Evolutionary conservation across 129 eudicot genomes (phyloP).

Genomic region (Helichrysum umbraculigerum): DNA sequence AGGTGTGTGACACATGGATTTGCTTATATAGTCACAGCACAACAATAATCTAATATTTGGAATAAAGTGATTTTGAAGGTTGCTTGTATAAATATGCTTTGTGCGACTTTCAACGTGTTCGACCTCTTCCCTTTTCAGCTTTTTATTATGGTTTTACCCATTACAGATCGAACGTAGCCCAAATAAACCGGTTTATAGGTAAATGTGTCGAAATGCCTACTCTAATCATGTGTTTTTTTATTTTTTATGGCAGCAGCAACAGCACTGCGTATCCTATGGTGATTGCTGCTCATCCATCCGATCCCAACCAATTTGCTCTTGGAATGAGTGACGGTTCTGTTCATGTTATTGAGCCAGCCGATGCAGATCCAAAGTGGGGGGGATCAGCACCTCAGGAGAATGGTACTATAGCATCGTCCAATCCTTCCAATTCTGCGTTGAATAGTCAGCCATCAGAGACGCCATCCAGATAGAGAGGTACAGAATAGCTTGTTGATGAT

Average conservation of each 20-base stretch:
- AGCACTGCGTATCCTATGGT: slow-evolving; percentile 61
- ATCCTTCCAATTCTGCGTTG: slow-evolving; percentile 68
- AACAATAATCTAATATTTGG: not conserved
- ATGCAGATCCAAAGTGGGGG: slow-evolving; percentile 80
- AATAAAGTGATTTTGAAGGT: not conserved
- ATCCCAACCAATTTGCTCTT: slow-evolving; percentile 74
- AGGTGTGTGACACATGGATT: slow-evolving; percentile 39
- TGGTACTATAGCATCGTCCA: slow-evolving; percentile 49
- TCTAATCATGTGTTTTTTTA: slow-evolving; percentile 16
- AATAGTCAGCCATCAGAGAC: slow-evolving; percentile 89
- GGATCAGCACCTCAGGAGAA: slow-evolving; percentile 53
- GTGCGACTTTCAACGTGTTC: not conserved
- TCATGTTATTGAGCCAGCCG: slow-evolving; percentile 75
- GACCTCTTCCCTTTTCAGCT: not conserved
- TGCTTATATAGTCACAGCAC: not conserved
- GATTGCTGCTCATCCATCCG: slow-evolving; percentile 76
- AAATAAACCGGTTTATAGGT: not conserved
- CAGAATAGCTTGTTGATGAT: slow-evolving; percentile 17
- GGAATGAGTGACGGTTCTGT: slow-evolving; percentile 77
- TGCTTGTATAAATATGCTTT: not conserved
- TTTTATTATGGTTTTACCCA: not conserved
- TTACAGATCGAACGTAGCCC: not conserved
- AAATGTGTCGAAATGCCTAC: not conserved
- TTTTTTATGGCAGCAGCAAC: slow-evolving; percentile 53
- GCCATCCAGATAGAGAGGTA: slow-evolving; percentile 64